Evolutionary conservation across 2,329 filamentous ascomycete genomes (phyloP), one percentile per base, ranked within the genome.

Genomic region (Beauveria sp.): DNA sequence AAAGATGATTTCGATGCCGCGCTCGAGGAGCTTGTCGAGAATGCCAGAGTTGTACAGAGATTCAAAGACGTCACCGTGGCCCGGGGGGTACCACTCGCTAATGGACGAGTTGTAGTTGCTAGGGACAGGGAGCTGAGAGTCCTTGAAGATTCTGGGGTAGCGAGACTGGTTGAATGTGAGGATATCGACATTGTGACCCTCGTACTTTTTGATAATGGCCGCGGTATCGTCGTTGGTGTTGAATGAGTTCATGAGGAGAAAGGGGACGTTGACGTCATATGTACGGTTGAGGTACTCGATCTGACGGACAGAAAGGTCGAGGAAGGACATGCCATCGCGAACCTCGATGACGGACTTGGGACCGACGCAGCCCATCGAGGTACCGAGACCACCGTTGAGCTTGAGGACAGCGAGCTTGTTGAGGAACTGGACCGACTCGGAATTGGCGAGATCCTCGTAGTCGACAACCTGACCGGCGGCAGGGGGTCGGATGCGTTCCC

Each of bases 181-280:
- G 76, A 99, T 98, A 75, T 99, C 95, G 73, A 99, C 96, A 76
- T 97, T 97, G 86, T 99, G 95, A 66, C 95, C 95, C 82, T 99
- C 93, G 80, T 98, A 99, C 84, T 99, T 99, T 87, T 99, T 99
- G 83, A 99, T 99, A 79, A 99, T 99, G 78, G 91, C 92, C 65
- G 93, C 92, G 57, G 95, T 99, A 74, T 99, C 95, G 71, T 93
- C 86, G 76, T 99, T 93, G 75, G 95, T 99, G 86, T 99, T 99
- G 90, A 99, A 99, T 61, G 95, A 98, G 88, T 99, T 99, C 95
- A 99, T 99, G 70, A 99, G 88, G 68, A 99, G 87, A 78, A 99
- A 97, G 54, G 95, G 95, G 40, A 99, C 95, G 75, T 97, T 98
- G 77, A 96, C 91, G 70, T 89, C 86, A 82, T 97, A 98, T 67